Percentiles rank a stretch among this genome's conserved stretches.
Conservation (phyloP, 176 grass and related monocot genomes). For the Tillandsia fasciculata region DNA sequence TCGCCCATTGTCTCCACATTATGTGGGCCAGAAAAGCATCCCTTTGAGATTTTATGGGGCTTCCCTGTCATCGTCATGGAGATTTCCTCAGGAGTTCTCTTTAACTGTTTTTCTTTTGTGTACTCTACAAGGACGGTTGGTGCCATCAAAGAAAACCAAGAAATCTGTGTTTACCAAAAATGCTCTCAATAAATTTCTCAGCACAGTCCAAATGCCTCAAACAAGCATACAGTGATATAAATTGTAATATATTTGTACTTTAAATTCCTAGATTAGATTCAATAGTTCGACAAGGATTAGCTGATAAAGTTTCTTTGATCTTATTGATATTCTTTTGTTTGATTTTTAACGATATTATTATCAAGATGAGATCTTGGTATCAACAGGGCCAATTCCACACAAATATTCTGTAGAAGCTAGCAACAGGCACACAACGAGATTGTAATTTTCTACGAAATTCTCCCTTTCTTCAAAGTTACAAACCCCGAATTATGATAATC, state of each 20-base stretch:
- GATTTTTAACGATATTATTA: not conserved
- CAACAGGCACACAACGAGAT: not conserved
- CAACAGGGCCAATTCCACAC: not conserved
- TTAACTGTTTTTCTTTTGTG: slow-evolving; percentile 40
- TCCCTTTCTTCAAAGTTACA: no score
- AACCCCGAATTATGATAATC: not conserved
- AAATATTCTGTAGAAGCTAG: not conserved
- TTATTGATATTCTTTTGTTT: not conserved
- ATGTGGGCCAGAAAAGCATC: not conserved
- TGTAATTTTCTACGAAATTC: not conserved
- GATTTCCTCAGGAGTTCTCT: slow-evolving; percentile 36
- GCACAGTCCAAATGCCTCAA: not conserved
- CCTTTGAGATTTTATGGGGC: slow-evolving; percentile 6
- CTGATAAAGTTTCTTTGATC: not conserved
- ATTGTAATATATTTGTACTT: not conserved
- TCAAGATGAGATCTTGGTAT: not conserved
- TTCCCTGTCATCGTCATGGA: slow-evolving; percentile 16
- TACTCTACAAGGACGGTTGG: slow-evolving; percentile 47
- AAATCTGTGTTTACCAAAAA: not conserved
- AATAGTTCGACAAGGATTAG: not conserved
- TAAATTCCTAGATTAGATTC: not conserved
- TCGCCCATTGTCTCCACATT: slow-evolving; percentile 39
- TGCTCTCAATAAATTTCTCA: not conserved
- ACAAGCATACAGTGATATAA: not conserved
- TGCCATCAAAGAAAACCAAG: slow-evolving; percentile 41